A percentile compares a stretch with the other conserved stretches of the same genome.
These are phyloP conservation scores for Apostasia ramifera DNA, from an alignment of 106 monocot genomes.

Conservation along the genomic window DNA sequence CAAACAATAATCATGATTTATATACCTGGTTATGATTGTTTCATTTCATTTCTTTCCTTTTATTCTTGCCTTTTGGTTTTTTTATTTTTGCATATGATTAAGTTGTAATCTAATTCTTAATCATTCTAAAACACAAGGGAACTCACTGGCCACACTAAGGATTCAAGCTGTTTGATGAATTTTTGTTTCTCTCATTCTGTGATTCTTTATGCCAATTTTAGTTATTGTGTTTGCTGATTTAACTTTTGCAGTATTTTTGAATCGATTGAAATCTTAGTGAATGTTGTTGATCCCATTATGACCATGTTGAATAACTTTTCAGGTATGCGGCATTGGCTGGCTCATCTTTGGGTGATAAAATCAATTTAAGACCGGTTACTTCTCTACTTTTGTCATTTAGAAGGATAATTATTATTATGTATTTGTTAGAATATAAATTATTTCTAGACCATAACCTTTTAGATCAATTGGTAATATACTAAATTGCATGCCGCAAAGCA, in stretches of 20 bases:
- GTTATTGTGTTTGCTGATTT: background rate
- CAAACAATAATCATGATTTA: too few relatives aligned
- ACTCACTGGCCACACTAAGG: too few relatives aligned
- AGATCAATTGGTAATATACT: too few relatives aligned
- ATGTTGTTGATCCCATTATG: constrained; percentile 10
- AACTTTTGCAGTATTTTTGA: background rate
- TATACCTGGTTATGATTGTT: too few relatives aligned
- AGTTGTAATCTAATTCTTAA: too few relatives aligned
- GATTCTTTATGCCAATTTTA: background rate
- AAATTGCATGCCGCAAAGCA: too few relatives aligned
- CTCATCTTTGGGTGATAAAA: constrained; percentile 53
- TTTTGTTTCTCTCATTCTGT: background rate
- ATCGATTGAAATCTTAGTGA: background rate
- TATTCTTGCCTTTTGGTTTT: too few relatives aligned
- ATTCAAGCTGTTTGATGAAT: background rate
- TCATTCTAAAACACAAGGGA: too few relatives aligned
- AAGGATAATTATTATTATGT: background rate
- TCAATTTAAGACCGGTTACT: constrained; percentile 75
- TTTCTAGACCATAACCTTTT: too few relatives aligned
- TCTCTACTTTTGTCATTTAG: background rate
- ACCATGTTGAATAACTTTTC: constrained; percentile 16
- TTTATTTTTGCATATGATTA: too few relatives aligned
- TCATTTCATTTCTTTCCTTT: too few relatives aligned
- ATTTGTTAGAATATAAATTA: too few relatives aligned
- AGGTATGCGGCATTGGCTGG: constrained; percentile 90